A percentile compares a stretch with the other conserved stretches of the same genome.
Conservation (phyloP, 345 rosid genomes). For the Abelmoschus esculentus region DNA sequence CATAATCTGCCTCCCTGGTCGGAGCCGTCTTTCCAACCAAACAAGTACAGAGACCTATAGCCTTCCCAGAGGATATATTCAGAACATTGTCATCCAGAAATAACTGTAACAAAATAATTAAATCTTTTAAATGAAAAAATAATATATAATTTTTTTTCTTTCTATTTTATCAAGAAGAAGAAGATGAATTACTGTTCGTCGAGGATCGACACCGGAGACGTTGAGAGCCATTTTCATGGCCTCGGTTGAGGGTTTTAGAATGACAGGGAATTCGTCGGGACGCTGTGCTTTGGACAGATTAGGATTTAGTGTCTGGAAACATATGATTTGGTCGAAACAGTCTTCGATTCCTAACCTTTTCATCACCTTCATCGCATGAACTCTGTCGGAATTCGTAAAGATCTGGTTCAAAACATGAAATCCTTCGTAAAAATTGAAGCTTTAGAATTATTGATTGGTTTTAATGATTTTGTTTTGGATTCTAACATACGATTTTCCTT, state of each 20-base stretch:
- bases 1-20: constrained; percentile 64
- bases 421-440: neutral
- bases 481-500: constrained; percentile 56
- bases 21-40: constrained; percentile 68
- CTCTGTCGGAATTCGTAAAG: constrained; percentile 85
- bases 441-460: neutral
- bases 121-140: neutral
- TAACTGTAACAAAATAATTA: constrained; percentile 27
- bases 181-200: constrained; percentile 33
- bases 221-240: constrained; percentile 70
- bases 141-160: neutral
- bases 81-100: constrained; percentile 70
- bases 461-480: neutral
- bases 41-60: constrained; percentile 60
- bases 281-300: constrained; percentile 46
- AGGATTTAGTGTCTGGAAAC: constrained; percentile 92
- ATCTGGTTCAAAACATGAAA: constrained; percentile 29
- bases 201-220: constrained; percentile 55
- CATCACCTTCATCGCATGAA: constrained; percentile 54
- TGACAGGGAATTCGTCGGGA: constrained; percentile 65
- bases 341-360: constrained; percentile 56
- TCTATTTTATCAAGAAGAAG: neutral
- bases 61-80: constrained; percentile 68
- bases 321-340: constrained; percentile 75
- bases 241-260: constrained; percentile 69